Evolutionary conservation across 2,329 filamentous ascomycete genomes (phyloP).

Genomic region (Cercospora nicotianae): DNA sequence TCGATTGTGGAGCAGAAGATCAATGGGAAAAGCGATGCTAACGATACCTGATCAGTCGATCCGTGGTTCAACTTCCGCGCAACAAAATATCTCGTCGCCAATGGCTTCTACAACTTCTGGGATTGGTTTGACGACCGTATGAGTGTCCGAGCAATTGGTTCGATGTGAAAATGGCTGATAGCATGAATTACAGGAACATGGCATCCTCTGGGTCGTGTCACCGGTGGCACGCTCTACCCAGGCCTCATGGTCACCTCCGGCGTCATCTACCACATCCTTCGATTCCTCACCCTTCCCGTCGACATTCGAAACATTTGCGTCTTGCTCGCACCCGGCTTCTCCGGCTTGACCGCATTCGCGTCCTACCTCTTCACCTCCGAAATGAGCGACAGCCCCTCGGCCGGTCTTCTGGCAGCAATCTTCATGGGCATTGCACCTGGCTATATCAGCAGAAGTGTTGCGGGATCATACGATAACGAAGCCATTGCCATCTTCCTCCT

Average conservation of each 20-base stretch:
- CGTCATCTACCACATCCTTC: constrained; percentile 90
- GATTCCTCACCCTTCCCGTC: constrained; percentile 83
- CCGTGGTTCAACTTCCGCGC: constrained; percentile 99
- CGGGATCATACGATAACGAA: constrained; percentile 98
- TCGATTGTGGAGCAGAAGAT: not conserved
- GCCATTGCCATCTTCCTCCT: constrained; percentile 98
- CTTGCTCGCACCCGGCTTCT: constrained; percentile 89
- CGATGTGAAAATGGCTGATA: constrained; percentile 1
- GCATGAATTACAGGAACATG: constrained; percentile 67
- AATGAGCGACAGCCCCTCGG: constrained; percentile 93
- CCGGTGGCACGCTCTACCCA: constrained; percentile 96
- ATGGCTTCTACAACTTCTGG: constrained; percentile 99
- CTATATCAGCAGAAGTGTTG: constrained; percentile 96
- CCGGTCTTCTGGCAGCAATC: constrained; percentile 85
- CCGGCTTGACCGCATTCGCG: constrained; percentile 87
- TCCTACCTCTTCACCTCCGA: constrained; percentile 95
- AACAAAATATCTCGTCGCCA: constrained; percentile 92
- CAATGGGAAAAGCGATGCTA: constrained; percentile 19
- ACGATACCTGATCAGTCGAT: constrained; percentile 65
- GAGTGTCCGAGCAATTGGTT: constrained; percentile 29
- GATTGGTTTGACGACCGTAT: constrained; percentile 98
- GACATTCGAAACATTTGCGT: constrained; percentile 99
- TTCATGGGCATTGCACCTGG: constrained; percentile 98
- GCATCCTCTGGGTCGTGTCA: constrained; percentile 97
- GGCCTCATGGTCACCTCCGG: constrained; percentile 99